Base-by-base conservation (phyloP, 176 grass and related monocot genomes). In the Eremochloa ophiuroides region DNA sequence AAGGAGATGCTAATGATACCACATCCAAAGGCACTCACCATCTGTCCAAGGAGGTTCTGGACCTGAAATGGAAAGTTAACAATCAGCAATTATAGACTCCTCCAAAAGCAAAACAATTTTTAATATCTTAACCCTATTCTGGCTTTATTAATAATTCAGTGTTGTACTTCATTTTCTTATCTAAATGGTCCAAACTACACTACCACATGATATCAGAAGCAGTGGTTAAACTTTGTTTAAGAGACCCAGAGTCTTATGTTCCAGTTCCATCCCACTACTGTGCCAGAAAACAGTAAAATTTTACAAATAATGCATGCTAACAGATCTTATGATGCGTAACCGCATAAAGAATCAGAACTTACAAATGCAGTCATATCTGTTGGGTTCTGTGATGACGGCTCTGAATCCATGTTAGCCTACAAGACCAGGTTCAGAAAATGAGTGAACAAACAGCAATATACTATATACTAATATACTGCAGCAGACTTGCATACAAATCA, bases 321-420 rank as follows among this genome's bases (percentile, higher is more conserved):
- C 60, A 63, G 41, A 60, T 50, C 33, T 42, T 62, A 80, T 48
- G 16, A 71, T 81, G 15, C 20, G 14, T 51, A 78, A 28, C 42
- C 37, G 3, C n/a, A 55, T 6, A 22, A 9, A 61, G 61, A 6
- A 70, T 82, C 71, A 80, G 23, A 73, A 87, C 93, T 92, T 81
- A 97, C 94, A 90, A 97, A 97, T 65, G 80, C 90, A 10, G 94
- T 92, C 92, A 97, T 97, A 79, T 97, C 94, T 77, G 92, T 53
- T 10, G 94, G 89, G 80, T 80, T 97, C 84, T 97, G 94, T 37
- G 91, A 85, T 10, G 90, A 90, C 43, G 83, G 78, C 30, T 91
- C 94, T 60, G 90, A 78, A 47, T 97, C 94, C 87, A 89, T 88
- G 81, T 87, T 89, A 46, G 30, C 62, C 94, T 97, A 77, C 56